These are phyloP conservation scores for Nadsonia starkeyi-henricii DNA, from an alignment of 1,139 yeast species.

Conservation along the genomic window DNA sequence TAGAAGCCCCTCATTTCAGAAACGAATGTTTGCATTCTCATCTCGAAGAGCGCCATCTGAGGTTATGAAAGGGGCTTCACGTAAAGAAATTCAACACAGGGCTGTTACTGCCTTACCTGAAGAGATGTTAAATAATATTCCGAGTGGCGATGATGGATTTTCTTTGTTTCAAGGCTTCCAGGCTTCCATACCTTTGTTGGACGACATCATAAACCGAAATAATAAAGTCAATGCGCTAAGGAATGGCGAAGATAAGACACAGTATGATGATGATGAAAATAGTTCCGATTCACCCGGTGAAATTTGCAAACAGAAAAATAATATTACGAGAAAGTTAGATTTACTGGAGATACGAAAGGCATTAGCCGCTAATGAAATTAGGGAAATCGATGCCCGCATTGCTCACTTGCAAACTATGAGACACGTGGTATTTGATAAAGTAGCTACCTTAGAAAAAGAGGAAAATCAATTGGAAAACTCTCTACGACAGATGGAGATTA, in stretches of 20 bases:
- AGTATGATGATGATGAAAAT: slow-evolving; percentile 4
- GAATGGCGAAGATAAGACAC: slow-evolving; percentile 6
- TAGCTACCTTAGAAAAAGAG: slow-evolving; percentile 45
- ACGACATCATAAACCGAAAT: background rate
- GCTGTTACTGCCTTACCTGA: slow-evolving; percentile 39
- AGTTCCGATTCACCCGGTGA: slow-evolving; percentile 14
- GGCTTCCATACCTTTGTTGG: slow-evolving; percentile 27
- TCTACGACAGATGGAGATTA: slow-evolving; percentile 29
- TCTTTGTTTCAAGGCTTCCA: slow-evolving; percentile 56
- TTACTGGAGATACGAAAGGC: slow-evolving; percentile 48
- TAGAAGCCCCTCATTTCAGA: slow-evolving; percentile 20
- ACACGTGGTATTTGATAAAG: slow-evolving; percentile 38
- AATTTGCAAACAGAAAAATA: slow-evolving; percentile 26
- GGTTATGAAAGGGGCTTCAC: slow-evolving; percentile 21
- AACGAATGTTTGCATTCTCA: slow-evolving; percentile 24
- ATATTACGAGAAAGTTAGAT: slow-evolving; percentile 35
- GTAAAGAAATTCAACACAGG: slow-evolving; percentile 18
- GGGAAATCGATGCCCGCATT: slow-evolving; percentile 45
- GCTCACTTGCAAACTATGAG: slow-evolving; percentile 37
- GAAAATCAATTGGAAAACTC: slow-evolving; percentile 39
- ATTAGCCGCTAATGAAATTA: slow-evolving; percentile 46
- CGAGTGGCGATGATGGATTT: slow-evolving; percentile 25
- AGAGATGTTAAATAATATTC: slow-evolving; percentile 39
- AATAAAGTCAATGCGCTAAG: background rate
- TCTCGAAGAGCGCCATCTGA: slow-evolving; percentile 29